Evolutionary conservation across 768 basidiomycete species (phyloP).

Genomic region (Tylopilus vinaceipallidus): DNA sequence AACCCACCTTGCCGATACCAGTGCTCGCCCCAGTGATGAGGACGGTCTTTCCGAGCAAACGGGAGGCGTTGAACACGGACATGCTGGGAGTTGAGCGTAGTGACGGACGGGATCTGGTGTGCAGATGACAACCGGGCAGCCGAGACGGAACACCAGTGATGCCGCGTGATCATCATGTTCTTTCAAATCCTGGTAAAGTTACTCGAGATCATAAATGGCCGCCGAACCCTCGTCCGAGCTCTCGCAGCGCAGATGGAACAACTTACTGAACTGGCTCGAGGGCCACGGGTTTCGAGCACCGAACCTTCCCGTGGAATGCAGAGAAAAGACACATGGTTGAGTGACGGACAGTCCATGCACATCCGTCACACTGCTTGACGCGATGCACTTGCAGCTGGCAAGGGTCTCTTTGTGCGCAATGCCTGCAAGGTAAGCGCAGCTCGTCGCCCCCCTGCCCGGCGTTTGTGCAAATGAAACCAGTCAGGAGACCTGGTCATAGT

Average conservation of each 20-base stretch:
- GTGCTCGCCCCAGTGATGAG: constrained; percentile 88
- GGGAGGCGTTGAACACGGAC: constrained; percentile 80
- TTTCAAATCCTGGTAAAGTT: background rate
- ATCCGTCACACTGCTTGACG: constrained; percentile 1
- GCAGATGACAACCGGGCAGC: constrained; percentile 1
- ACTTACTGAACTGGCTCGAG: constrained; percentile 53
- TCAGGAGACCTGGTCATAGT: constrained; percentile 60
- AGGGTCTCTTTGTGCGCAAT: constrained; percentile 62
- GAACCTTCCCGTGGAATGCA: constrained; percentile 49
- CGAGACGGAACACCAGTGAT: background rate
- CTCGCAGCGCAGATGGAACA: constrained; percentile 39
- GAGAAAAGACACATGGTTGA: constrained; percentile 49
- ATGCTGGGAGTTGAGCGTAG: constrained; percentile 36
- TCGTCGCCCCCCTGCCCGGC: background rate
- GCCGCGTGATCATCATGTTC: constrained; percentile 5
- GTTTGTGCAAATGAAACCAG: constrained; percentile 28
- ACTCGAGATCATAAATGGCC: constrained; percentile 7
- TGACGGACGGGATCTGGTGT: background rate
- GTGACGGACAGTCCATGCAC: constrained; percentile 12
- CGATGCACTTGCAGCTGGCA: constrained; percentile 51
- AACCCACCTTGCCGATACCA: constrained; percentile 85
- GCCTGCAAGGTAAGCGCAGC: constrained; percentile 39
- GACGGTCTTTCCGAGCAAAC: constrained; percentile 80
- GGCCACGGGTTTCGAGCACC: constrained; percentile 46
- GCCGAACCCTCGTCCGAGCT: constrained; percentile 1